Base-by-base conservation (phyloP, 768 basidiomycete genomes). In the Amanita muscaria region DNA sequence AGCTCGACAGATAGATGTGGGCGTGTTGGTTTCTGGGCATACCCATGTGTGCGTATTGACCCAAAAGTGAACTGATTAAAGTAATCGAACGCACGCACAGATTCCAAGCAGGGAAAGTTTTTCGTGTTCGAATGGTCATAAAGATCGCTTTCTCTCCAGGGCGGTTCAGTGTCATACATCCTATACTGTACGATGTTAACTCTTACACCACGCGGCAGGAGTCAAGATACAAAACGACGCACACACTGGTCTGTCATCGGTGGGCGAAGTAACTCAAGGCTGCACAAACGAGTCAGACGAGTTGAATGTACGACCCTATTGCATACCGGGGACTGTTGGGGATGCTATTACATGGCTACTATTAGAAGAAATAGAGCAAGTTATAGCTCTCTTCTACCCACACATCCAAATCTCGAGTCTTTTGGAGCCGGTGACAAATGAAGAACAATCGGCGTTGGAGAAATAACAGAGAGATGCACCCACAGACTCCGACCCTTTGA, bases 1-100 rank as follows among this genome's bases (percentile, higher is more conserved):
- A 43, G 91, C 93, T 12, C 68, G 94, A 29, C 90, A 93, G 64
- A 90, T 99, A 88, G 94, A 98, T 59, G 96, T 97, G 3, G 96
- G 98, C 56, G 90, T 99, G 0, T 70, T 98, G 27, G 67, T 98
- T n/a, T n/a, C n/a, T n/a, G n/a, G n/a, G n/a, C 91, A 91, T 56
- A 98, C 96, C 0, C 93, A 97, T 63, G 80, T 79, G 93, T 94
- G 57, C 59, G 87, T 64, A 18, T 38, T 10, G n/a, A n/a, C n/a
- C n/a, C n/a, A n/a, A n/a, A n/a, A n/a, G n/a, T n/a, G n/a, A n/a
- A n/a, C n/a, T n/a, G n/a, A n/a, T n/a, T n/a, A n/a, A n/a, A n/a
- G n/a, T n/a, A n/a, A n/a, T n/a, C n/a, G n/a, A n/a, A n/a, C n/a
- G n/a, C n/a, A n/a, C 11, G 15, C 22, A 21, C 53, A 93, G 89